phyloP scores from a whole-genome alignment of 2,329 filamentous ascomycete species.

The Cytospora paraplurivora region DNA sequence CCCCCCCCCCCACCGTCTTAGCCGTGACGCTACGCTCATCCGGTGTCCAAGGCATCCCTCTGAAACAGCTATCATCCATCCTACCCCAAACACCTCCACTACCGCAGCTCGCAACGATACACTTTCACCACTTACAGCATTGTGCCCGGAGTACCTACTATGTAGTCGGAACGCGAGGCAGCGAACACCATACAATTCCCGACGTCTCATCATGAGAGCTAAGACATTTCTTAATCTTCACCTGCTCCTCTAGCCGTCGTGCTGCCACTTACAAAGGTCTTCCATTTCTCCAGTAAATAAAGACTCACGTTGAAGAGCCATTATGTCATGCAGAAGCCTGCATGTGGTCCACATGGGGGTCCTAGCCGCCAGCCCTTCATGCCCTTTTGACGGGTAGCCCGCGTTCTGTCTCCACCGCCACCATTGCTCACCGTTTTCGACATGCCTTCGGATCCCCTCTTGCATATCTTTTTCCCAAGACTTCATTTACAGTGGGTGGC shows the following conservation, averaged over 20 bases:
- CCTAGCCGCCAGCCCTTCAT: slow-evolving; percentile 32
- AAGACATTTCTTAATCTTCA: not conserved
- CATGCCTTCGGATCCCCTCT: slow-evolving; percentile 9
- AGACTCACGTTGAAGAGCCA: not conserved
- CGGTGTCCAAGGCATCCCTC: slow-evolving; percentile 2
- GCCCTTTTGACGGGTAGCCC: slow-evolving; percentile 35
- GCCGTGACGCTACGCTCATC: not conserved
- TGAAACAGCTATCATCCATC: not conserved
- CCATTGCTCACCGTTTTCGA: slow-evolving; percentile 26
- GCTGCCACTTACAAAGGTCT: slow-evolving; percentile 3
- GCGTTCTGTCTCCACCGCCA: slow-evolving; percentile 19
- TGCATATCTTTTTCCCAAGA: slow-evolving; percentile 9
- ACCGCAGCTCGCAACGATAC: not conserved
- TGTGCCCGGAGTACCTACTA: not conserved
- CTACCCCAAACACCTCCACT: not conserved
- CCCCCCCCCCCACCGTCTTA: slow-evolving; percentile 3
- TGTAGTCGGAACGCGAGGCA: slow-evolving; percentile 1
- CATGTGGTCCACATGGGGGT: slow-evolving; percentile 12
- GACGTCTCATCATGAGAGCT: slow-evolving; percentile 1
- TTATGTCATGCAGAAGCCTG: slow-evolving; percentile 26
- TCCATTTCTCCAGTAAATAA: slow-evolving; percentile 7
- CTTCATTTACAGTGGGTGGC: slow-evolving; percentile 5
- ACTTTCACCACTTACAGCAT: not conserved
- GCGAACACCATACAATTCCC: not conserved
- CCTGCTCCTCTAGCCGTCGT: not conserved